Percentiles rank a stretch among this genome's conserved stretches.
Conservation (phyloP, 2,329 filamentous ascomycete species). For the Calonectria fujianensis region DNA sequence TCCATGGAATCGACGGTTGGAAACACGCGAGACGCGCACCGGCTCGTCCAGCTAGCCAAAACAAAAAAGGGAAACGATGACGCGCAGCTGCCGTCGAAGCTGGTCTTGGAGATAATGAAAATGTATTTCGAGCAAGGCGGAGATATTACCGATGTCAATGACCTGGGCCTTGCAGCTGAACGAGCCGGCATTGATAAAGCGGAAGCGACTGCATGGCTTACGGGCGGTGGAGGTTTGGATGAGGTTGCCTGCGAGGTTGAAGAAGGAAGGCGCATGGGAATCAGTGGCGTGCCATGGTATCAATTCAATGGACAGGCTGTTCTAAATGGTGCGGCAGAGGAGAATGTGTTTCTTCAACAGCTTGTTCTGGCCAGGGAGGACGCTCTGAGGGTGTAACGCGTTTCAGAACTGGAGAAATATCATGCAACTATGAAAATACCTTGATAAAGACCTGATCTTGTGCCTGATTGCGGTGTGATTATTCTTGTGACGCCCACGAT, state of each 20-base stretch:
- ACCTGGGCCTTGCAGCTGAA: neutral
- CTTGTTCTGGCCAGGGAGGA: neutral
- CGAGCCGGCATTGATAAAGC: neutral
- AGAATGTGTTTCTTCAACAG: neutral
- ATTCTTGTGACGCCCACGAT: neutral
- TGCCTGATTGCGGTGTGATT: neutral
- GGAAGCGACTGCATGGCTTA: neutral
- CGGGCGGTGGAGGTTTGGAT: neutral
- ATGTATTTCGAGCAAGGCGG: slow-evolving; percentile 10
- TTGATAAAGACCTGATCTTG: neutral
- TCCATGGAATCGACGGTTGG: neutral
- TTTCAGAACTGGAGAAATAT: neutral
- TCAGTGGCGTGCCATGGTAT: neutral
- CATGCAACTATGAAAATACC: fast-evolving
- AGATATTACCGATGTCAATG: neutral
- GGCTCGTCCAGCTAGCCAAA: neutral
- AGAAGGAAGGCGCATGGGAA: neutral
- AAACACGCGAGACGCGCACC: neutral
- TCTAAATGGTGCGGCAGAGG: neutral
- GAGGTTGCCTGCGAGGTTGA: neutral
- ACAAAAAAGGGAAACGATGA: neutral
- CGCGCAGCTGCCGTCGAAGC: neutral
- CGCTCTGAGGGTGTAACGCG: neutral
- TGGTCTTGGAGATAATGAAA: neutral
- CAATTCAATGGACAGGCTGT: neutral